Evolutionary conservation across 306 rosid genomes (phyloP).

Genomic region (Lagenaria siceraria): DNA sequence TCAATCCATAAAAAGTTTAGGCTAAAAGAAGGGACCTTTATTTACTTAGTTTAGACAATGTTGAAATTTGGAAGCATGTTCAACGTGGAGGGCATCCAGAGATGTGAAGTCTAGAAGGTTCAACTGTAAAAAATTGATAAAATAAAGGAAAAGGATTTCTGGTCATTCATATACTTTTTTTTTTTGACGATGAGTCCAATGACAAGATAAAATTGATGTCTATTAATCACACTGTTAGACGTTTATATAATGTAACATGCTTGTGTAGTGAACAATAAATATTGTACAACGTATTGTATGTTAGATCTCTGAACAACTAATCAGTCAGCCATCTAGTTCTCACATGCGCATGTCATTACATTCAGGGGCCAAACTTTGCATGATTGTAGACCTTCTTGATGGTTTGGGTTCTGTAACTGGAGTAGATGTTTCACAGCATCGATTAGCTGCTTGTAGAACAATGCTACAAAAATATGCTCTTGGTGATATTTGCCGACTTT

Average conservation of each 20-base stretch:
- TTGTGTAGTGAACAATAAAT: not conserved
- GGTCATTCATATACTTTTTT: not conserved
- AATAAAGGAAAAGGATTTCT: not conserved
- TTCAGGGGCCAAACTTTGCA: conserved; percentile 89
- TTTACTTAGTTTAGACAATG: not conserved
- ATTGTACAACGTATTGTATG: not conserved
- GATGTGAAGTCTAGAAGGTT: not conserved
- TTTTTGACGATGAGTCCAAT: not conserved
- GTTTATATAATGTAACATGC: not conserved
- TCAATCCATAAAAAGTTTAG: not conserved
- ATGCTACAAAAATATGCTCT: conserved; percentile 66
- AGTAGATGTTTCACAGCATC: conserved; percentile 85
- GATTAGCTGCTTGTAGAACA: conserved; percentile 78
- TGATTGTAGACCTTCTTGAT: conserved; percentile 70
- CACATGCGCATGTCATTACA: not conserved
- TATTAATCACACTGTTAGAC: not conserved
- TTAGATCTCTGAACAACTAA: not conserved
- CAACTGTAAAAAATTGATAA: not conserved
- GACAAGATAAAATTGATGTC: not conserved
- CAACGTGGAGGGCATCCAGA: not conserved
- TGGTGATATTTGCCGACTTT: conserved; percentile 68
- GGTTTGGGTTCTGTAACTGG: conserved; percentile 73
- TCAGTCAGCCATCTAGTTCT: not conserved
- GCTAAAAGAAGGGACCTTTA: not conserved
- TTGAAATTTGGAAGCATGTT: not conserved